These are phyloP conservation scores for Vitis rotundifolia DNA, from an alignment of 164 flowering plant genomes.

Conservation along the genomic window DNA sequence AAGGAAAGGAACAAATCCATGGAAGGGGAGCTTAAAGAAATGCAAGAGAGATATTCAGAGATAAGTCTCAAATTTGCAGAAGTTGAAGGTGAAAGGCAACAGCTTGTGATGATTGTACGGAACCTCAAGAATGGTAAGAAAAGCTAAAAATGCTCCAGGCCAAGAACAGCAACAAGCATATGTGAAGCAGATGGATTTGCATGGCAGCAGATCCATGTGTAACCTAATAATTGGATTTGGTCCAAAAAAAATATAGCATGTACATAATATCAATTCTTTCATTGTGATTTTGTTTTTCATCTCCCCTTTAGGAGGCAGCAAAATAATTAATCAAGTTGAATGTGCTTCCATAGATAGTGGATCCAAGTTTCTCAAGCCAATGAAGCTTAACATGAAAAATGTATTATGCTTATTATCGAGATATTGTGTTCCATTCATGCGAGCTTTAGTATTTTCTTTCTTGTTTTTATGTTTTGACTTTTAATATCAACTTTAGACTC, in stretches of 20 bases:
- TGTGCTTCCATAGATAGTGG: not conserved
- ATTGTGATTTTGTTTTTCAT: not conserved
- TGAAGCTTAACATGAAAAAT: not conserved
- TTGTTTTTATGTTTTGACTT: not conserved
- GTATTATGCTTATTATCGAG: slow-evolving; percentile 4
- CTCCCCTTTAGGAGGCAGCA: not conserved
- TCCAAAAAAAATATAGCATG: not conserved
- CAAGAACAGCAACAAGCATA: slow-evolving; percentile 9
- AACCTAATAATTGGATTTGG: not conserved
- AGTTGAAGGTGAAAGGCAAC: slow-evolving; percentile 94
- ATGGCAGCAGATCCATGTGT: slow-evolving; percentile 11
- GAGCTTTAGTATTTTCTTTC: not conserved
- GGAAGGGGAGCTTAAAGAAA: slow-evolving; percentile 90
- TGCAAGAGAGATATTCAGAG: slow-evolving; percentile 91
- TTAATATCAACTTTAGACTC: no score
- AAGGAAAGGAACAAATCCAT: slow-evolving; percentile 62
- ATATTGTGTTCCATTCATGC: slow-evolving; percentile 2
- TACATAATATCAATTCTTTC: not conserved
- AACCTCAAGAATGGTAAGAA: slow-evolving; percentile 72
- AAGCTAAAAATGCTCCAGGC: slow-evolving; percentile 24
- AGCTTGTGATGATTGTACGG: slow-evolving; percentile 83
- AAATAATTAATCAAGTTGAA: not conserved
- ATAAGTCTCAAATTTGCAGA: slow-evolving; percentile 93
- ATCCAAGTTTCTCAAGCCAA: not conserved
- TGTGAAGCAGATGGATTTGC: slow-evolving; percentile 15